Base-by-base conservation (phyloP, 176 grass and related monocot genomes). In the Zoysia japonica region DNA sequence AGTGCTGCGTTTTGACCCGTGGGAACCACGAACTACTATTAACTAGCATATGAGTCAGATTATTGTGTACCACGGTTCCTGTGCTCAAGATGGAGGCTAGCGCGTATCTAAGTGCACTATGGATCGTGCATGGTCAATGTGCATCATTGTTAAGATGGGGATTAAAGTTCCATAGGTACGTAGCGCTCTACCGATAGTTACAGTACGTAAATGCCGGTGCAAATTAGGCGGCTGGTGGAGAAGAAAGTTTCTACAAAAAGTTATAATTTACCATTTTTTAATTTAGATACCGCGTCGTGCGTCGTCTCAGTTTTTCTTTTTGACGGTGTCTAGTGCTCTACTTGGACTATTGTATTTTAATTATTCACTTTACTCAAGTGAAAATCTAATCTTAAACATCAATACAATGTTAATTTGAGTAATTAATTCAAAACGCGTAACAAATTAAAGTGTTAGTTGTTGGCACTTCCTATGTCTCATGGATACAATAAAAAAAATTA, bases 1-100 rank as follows among this genome's bases (percentile, higher is more conserved):
- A 75, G 54, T 88, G 80, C 80, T 61, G 39, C 16, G 14, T 68
- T 84, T 84, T 88, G 86, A 88, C 86, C 68, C 6, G 20, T n/a
- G 8, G n/a, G 9, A 9, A 35, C 15, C 15, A 67, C 48, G 9
- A 9, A 35, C 15, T 20, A 67, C 48, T 68, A 8, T 37, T 51
- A 37, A 36, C 44, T 54, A 12, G 66, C 65, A 6, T 41, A n/a
- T 52, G 54, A 76, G 51, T 74, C 51, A 46, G 46, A 46, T 12
- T 55, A 46, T 12, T 55, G 52, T 40, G 12, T 43, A 73, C 71
- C 65, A 6, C 54, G 15, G 38, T 16, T 48, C 15, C 38, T 1
- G 20, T 49, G 43, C 65, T 72, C n/a, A 67, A 51, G 55, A 71
- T 59, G 48, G 61, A 82, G 47, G 3, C 50, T 65, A 44, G 66